Evolutionary conservation across 2,329 filamentous ascomycete species (phyloP).

Genomic region (Trichoderma sp.): DNA sequence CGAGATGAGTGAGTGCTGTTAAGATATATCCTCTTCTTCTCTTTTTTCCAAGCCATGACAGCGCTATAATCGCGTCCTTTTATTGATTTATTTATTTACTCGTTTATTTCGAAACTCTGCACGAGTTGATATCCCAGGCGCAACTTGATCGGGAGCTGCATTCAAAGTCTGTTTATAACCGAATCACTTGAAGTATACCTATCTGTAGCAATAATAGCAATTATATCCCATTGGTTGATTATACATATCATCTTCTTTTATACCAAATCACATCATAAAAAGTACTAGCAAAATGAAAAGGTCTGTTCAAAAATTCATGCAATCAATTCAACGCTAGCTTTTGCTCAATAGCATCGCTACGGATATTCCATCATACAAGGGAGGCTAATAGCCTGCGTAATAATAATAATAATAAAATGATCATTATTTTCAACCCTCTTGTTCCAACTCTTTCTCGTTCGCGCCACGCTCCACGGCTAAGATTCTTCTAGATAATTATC

Average conservation of each 20-base stretch:
- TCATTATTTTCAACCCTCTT: slow-evolving; percentile 1
- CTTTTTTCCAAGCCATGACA: background rate
- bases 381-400: background rate
- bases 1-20: slow-evolving; percentile 11
- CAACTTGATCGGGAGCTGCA: background rate
- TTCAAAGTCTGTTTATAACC: background rate
- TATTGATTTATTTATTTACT: background rate
- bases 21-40: background rate
- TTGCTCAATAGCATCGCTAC: slow-evolving; percentile 10
- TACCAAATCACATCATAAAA: background rate
- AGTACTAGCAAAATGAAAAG: background rate
- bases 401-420: background rate
- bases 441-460: slow-evolving; percentile 25
- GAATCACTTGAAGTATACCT: background rate
- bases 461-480: slow-evolving; percentile 14
- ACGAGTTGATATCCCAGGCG: background rate
- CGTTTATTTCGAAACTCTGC: background rate
- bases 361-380: background rate
- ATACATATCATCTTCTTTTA: background rate
- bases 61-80: background rate
- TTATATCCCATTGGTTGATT: background rate
- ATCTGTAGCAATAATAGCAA: background rate
- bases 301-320: background rate
- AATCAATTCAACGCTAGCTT: slow-evolving; percentile 24
- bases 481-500: slow-evolving; percentile 1